Evolutionary conservation across 2,329 filamentous ascomycete species (phyloP).

Genomic region (Fusarium chaquense): DNA sequence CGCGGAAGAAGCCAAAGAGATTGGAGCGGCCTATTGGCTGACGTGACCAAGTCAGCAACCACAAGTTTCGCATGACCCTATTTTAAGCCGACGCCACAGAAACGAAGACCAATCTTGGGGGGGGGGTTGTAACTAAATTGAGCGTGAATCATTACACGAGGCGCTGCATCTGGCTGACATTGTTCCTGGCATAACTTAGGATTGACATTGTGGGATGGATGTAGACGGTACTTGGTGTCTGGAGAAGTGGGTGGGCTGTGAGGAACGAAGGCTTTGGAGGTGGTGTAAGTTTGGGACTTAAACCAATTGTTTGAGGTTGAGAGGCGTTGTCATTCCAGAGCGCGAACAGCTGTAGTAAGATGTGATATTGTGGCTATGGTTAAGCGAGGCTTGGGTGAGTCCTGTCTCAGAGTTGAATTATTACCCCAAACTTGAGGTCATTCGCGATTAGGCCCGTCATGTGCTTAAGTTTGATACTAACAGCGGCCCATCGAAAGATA

Average conservation of each 20-base stretch:
- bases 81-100: conserved; percentile 15
- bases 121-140: conserved; percentile 14
- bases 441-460: conserved; percentile 3
- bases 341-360: neutral
- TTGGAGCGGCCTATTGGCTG: conserved; percentile 23
- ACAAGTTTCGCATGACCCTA: conserved; percentile 27
- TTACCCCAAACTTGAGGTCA: conserved; percentile 12
- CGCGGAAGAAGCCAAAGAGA: conserved; percentile 1
- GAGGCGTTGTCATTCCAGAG: conserved; percentile 24
- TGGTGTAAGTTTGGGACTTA: conserved; percentile 31
- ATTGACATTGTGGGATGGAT: conserved; percentile 25
- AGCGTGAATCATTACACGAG: conserved; percentile 2
- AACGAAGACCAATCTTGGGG: conserved; percentile 6
- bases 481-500: neutral
- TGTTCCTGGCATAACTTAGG: conserved; percentile 18
- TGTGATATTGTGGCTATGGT: neutral
- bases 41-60: conserved; percentile 39
- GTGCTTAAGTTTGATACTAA: neutral
- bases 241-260: conserved; percentile 16
- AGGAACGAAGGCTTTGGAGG: conserved; percentile 13
- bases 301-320: conserved; percentile 7
- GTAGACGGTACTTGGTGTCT: conserved; percentile 32
- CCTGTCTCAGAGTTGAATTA: conserved; percentile 3
- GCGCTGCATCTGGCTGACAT: conserved; percentile 16
- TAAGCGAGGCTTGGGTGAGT: conserved; percentile 1